These are phyloP conservation scores for Gossypium ekmanianum DNA, from an alignment of 345 rosid species.

Conservation along the genomic window DNA sequence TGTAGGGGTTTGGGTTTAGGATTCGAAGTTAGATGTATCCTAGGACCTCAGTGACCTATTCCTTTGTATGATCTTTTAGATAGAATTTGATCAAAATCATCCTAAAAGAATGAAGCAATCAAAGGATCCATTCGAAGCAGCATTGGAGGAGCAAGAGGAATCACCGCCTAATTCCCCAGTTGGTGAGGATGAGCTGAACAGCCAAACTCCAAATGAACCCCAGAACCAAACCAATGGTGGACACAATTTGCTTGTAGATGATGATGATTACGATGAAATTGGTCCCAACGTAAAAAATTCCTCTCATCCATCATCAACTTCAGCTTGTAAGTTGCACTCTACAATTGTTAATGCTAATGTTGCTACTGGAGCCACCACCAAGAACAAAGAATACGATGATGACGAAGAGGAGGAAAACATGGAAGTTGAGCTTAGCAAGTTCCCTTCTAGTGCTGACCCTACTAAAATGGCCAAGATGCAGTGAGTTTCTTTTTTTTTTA, in stretches of 20 bases:
- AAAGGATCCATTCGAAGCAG: slow-evolving; percentile 90
- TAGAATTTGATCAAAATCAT: no score
- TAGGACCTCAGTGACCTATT: no score
- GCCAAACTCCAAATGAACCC: slow-evolving; percentile 23
- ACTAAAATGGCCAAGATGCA: slow-evolving; percentile 89
- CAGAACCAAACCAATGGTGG: slow-evolving; percentile 23
- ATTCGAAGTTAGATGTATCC: no score
- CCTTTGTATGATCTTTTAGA: no score
- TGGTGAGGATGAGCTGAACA: slow-evolving; percentile 35
- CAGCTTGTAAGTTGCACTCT: slow-evolving; percentile 14
- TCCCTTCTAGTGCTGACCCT: slow-evolving; percentile 71
- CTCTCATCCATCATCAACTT: slow-evolving; percentile 21
- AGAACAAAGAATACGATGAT: slow-evolving; percentile 57
- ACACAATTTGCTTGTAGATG: neutral
- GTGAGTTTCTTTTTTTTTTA: slow-evolving; percentile 32
- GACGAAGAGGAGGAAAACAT: slow-evolving; percentile 89
- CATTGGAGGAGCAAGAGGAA: slow-evolving; percentile 69
- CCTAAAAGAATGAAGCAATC: slow-evolving; percentile 56
- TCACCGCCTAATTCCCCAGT: slow-evolving; percentile 64
- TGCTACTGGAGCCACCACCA: slow-evolving; percentile 10
- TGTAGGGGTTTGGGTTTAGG: no score
- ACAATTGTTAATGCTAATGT: neutral
- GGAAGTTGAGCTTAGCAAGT: slow-evolving; percentile 80
- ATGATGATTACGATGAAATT: slow-evolving; percentile 26
- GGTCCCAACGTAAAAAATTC: slow-evolving; percentile 21